Percentiles rank a stretch among this genome's conserved stretches.
These are phyloP conservation scores for Apiospora aurea DNA, from an alignment of 2,329 filamentous ascomycete genomes.

Conservation along the genomic window DNA sequence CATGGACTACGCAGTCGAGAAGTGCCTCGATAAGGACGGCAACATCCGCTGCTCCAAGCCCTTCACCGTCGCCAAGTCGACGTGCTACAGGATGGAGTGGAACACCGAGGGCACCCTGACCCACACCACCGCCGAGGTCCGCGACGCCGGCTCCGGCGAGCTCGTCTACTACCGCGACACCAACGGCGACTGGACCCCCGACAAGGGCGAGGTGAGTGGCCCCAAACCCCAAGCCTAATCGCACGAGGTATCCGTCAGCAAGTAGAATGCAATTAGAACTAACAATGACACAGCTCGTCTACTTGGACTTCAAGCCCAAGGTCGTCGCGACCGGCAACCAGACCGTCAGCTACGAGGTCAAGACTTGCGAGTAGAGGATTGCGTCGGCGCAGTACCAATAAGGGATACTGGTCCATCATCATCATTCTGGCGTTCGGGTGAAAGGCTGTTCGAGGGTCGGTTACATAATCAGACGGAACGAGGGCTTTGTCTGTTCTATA, in stretches of 20 bases:
- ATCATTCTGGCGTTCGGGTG: background rate
- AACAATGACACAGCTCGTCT: conserved; percentile 43
- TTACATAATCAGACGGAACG: background rate
- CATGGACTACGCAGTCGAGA: conserved; percentile 51
- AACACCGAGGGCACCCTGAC: conserved; percentile 47
- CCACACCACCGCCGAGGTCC: conserved; percentile 49
- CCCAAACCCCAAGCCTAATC: background rate
- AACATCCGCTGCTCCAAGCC: conserved; percentile 49
- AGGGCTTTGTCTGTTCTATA: background rate
- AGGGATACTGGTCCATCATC: background rate
- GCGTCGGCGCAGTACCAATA: background rate
- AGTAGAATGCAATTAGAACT: background rate
- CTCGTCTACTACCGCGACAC: conserved; percentile 54
- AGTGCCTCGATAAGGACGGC: conserved; percentile 48
- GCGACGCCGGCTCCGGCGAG: conserved; percentile 47
- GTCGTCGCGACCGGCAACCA: conserved; percentile 51
- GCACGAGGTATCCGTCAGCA: no score
- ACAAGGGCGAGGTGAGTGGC: conserved; percentile 48
- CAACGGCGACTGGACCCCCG: conserved; percentile 52
- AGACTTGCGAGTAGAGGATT: conserved; percentile 40
- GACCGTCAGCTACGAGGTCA: conserved; percentile 52
- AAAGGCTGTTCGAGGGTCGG: background rate
- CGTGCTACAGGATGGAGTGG: conserved; percentile 52
- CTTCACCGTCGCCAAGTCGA: conserved; percentile 46
- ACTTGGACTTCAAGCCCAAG: conserved; percentile 56